Evolutionary conservation across 164 flowering plant genomes (phyloP), one percentile per base, ranked within the genome.

Genomic region (Magnolia officinalis): DNA sequence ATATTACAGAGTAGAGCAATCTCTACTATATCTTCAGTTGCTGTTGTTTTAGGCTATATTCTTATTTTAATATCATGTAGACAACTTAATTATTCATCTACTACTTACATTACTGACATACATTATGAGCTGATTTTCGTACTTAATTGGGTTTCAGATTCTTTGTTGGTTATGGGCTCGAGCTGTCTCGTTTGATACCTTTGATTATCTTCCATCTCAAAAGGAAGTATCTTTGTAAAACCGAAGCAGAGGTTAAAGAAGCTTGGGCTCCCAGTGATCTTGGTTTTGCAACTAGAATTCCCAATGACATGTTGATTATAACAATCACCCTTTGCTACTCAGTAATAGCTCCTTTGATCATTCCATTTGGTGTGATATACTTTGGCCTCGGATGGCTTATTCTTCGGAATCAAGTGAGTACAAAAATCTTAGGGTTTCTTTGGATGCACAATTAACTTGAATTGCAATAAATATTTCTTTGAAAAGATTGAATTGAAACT

Each of bases 121-220:
- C 61, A 55, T 13, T 55, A 16, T 10, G 61, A 55, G 18, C 18
- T 63, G 45, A 16, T 29, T 71, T 74, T 31, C 58, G 6, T 24
- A 21, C 21, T 65, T 31, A 16, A 24, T 63, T 78, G n/a, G 68
- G 11, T 74, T 55, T 69, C 88, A 95, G 99, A 86, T 94, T 94
- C 82, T 94, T 96, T 81, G 93, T 96, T 29, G 97, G 97, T 70
- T 94, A 90, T 85, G 99, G 99, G 61, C 92, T 96, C 45, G 97
- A 94, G 87, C 85, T 96, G 29, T 92, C 97, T 1, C 85, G 99
- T 11, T 74, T 96, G 73, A 83, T 96, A 76, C 98, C 99, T 59
- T 79, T 96, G 6, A 87, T 96, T 50, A 90, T 92, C 31, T 96
- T 49, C 84, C 97, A 92, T 80, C 73, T 96, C 26, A 94, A 96